Percentiles rank a stretch among this genome's conserved stretches.
Evolutionary conservation across 2,329 filamentous ascomycete genomes (phyloP).

Genomic region (Paracamarosporium sp.): DNA sequence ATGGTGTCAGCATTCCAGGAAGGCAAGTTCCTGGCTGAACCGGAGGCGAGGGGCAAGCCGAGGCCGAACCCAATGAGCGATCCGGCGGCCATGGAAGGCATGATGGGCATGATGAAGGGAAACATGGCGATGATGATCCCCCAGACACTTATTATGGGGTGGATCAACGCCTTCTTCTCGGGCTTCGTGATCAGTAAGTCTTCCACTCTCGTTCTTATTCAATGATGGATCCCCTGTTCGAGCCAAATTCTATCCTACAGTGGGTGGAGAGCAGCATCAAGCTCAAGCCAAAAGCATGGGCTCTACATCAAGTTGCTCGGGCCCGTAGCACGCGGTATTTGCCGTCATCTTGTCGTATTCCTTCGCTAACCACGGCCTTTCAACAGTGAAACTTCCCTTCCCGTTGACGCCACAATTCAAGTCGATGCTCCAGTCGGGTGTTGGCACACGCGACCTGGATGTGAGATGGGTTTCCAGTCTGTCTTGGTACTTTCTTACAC

Average conservation of each 20-base stretch:
- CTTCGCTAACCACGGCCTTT: constrained; percentile 21
- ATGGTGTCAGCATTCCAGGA: constrained; percentile 83
- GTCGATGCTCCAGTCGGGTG: constrained; percentile 97
- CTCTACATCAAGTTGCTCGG: neutral
- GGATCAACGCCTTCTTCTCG: constrained; percentile 99
- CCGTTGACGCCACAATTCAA: constrained; percentile 99
- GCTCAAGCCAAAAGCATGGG: neutral
- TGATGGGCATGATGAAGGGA: constrained; percentile 99
- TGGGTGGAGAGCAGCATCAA: neutral
- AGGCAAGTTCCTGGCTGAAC: constrained; percentile 88
- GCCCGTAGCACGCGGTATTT: neutral
- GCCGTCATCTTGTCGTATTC: constrained; percentile 1
- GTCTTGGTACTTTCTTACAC: constrained; percentile 98
- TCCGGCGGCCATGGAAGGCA: constrained; percentile 96
- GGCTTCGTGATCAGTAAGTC: constrained; percentile 93
- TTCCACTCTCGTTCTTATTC: neutral
- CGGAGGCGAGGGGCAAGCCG: constrained; percentile 82
- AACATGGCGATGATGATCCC: constrained; percentile 99
- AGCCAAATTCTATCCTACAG: too few relatives aligned
- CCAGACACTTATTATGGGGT: constrained; percentile 98
- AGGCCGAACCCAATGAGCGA: constrained; percentile 94
- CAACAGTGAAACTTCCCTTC: constrained; percentile 89
- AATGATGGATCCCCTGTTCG: neutral
- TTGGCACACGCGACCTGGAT: constrained; percentile 94
- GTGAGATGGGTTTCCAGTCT: constrained; percentile 98